phyloP scores from a whole-genome alignment of 164 flowering plant genomes.

The Nymphaea thermarum region DNA sequence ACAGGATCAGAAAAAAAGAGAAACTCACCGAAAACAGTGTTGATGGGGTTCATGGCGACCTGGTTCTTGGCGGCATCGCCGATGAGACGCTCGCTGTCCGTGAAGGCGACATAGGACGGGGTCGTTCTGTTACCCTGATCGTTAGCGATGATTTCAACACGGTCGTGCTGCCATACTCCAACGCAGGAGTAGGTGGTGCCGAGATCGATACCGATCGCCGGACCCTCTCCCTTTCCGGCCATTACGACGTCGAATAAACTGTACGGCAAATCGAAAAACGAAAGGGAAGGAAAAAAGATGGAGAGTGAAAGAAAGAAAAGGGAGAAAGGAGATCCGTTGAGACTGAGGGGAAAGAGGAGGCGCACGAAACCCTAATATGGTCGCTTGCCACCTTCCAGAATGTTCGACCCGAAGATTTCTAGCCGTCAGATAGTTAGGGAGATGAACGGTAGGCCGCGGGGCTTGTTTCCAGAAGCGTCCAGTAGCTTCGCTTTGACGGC shows the following conservation, averaged over 20 bases:
- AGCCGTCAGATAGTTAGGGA: neutral
- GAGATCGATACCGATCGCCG: slow-evolving; percentile 43
- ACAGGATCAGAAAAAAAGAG: too few species aligned
- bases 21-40: slow-evolving; percentile 38
- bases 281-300: neutral
- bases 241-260: neutral
- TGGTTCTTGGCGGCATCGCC: slow-evolving; percentile 51
- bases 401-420: neutral
- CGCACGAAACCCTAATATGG: neutral
- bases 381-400: neutral
- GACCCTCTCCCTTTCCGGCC: slow-evolving; percentile 16
- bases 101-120: slow-evolving; percentile 43
- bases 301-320: neutral
- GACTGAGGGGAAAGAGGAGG: neutral
- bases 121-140: slow-evolving; percentile 47
- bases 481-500: neutral
- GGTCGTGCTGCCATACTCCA: slow-evolving; percentile 44
- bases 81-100: slow-evolving; percentile 32
- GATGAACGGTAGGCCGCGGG: neutral
- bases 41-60: slow-evolving; percentile 42
- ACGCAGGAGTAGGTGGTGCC: slow-evolving; percentile 50
- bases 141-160: slow-evolving; percentile 38
- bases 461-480: neutral
- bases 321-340: neutral
- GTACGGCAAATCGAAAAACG: neutral